Conservation (phyloP, 352 stramenopile species). For the Phytopythium litorale region DNA sequence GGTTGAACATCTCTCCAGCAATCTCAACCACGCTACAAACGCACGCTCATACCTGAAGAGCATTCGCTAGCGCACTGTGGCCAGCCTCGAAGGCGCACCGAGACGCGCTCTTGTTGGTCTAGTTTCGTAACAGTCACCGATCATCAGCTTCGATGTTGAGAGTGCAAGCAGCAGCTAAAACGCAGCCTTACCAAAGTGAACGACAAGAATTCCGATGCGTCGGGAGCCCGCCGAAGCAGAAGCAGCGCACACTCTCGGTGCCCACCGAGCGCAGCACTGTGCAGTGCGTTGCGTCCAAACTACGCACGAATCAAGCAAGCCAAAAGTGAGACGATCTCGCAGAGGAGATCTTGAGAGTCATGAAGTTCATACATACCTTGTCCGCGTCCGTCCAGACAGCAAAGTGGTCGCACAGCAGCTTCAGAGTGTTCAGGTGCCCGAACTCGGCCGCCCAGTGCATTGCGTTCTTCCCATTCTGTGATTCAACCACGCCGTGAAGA, state of each 20-base stretch:
- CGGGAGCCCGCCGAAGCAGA: conserved; percentile 65
- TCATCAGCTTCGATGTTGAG: conserved; percentile 5
- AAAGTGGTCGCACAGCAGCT: conserved; percentile 76
- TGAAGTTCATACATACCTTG: conserved; percentile 39
- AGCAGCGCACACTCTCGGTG: conserved; percentile 84
- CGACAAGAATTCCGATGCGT: conserved; percentile 67
- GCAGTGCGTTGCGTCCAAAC: conserved; percentile 84
- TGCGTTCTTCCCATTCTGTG: conserved; percentile 83
- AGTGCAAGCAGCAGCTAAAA: background rate
- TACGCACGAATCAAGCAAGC: conserved; percentile 12
- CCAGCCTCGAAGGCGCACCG: conserved; percentile 84
- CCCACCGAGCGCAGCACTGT: conserved; percentile 72
- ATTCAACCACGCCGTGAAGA: background rate
- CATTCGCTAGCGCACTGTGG: conserved; percentile 71
- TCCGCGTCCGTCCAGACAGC: conserved; percentile 71
- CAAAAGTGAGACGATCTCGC: background rate
- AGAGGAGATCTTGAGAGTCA: background rate
- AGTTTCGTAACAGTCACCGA: conserved; percentile 7
- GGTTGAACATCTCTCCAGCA: background rate
- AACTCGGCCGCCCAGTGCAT: conserved; percentile 84
- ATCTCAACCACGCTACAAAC: background rate
- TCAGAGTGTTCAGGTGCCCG: conserved; percentile 74
- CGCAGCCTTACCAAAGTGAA: conserved; percentile 50
- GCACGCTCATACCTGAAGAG: conserved; percentile 38
- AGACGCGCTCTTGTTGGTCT: conserved; percentile 88